Evolutionary conservation across 2,329 filamentous ascomycete species (phyloP), one percentile per base, ranked within the genome.

Genomic region (Atkinsonella texensis): DNA sequence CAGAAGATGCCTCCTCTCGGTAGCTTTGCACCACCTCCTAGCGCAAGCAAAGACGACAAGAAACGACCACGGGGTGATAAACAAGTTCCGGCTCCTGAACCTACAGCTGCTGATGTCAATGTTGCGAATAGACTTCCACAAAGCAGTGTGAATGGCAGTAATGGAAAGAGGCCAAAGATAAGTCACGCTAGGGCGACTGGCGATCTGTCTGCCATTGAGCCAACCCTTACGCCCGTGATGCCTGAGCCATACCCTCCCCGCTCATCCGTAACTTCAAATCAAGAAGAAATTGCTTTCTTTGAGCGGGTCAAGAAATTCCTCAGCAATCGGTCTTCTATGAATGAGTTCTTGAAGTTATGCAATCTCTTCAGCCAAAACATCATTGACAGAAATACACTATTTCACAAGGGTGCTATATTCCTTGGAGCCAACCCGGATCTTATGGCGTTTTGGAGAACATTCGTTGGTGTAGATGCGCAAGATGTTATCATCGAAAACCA

Each of bases 271-370:
- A 82, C 83, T n/a, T 86, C 89, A 1, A 86, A 79, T 23, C 79
- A 83, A 50, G 91, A 97, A 53, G 91, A 97, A 63, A 77, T 97
- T 49, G 83, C 83, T 2, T 97, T 97, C 70, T 98, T 98, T 60
- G 93, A 98, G 55, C 84, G 89, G 8, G 89, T 93, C 17, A 97
- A 96, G 77, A 98, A 98, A 69, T 91, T 85, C 62, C 88, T 98
- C 53, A 84, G 85, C 55, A 97, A 97, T 67, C 87, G 95, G 65
- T 86, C 88, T 52, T 85, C 85, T 2, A 94, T 95, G 77, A 90
- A 87, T 60, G 93, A 98, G 66, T 98, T 98, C 68, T 71, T 98
- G 57, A 98, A 98, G 72, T 80, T 98, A 7, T 93, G 91, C 73
- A 98, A 97, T 59, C 76, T 98, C 32, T 98, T 89, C 71, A 93